Percentiles rank a stretch among this genome's conserved stretches.
phyloP scores from a whole-genome alignment of 2,329 filamentous ascomycete species.

The Ambrosiella beaveri region DNA sequence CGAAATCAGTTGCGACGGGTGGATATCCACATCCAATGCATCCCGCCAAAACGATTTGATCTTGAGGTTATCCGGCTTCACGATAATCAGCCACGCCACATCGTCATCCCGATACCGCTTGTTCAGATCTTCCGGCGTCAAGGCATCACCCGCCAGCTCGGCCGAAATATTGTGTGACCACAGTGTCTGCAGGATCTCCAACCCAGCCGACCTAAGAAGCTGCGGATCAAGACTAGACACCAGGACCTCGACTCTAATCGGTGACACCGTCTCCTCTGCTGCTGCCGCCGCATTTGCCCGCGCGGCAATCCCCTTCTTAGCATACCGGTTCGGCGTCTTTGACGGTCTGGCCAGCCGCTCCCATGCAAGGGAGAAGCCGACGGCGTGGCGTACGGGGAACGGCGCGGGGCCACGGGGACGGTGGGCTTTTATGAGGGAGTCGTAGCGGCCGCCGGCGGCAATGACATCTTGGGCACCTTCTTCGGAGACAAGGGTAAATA shows the following conservation, averaged over 20 bases:
- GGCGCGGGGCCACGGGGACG: constrained; percentile 49
- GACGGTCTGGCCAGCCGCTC: constrained; percentile 58
- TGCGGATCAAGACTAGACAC: constrained; percentile 76
- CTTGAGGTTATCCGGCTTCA: constrained; percentile 68
- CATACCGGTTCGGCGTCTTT: constrained; percentile 38
- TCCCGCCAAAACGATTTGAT: constrained; percentile 63
- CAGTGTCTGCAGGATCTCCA: constrained; percentile 60
- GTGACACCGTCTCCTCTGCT: too few species aligned
- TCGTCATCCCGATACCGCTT: constrained; percentile 58
- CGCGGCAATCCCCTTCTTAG: constrained; percentile 46
- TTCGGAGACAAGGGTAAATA: constrained; percentile 86
- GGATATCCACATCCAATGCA: constrained; percentile 54
- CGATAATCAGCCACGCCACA: constrained; percentile 75
- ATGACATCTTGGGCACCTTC: constrained; percentile 71
- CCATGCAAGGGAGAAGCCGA: constrained; percentile 84
- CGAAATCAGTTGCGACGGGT: constrained; percentile 38
- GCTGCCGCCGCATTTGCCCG: constrained; percentile 25
- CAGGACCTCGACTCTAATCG: constrained; percentile 19
- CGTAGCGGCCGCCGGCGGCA: constrained; percentile 85
- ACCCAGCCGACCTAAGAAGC: constrained; percentile 55
- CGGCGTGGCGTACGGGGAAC: constrained; percentile 56
- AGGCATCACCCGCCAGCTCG: constrained; percentile 66
- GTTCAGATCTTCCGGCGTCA: constrained; percentile 63
- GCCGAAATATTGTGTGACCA: constrained; percentile 77
- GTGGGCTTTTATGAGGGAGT: constrained; percentile 72